phyloP scores from a whole-genome alignment of 2,329 filamentous ascomycete species.

The Botrytis sinoallii region DNA sequence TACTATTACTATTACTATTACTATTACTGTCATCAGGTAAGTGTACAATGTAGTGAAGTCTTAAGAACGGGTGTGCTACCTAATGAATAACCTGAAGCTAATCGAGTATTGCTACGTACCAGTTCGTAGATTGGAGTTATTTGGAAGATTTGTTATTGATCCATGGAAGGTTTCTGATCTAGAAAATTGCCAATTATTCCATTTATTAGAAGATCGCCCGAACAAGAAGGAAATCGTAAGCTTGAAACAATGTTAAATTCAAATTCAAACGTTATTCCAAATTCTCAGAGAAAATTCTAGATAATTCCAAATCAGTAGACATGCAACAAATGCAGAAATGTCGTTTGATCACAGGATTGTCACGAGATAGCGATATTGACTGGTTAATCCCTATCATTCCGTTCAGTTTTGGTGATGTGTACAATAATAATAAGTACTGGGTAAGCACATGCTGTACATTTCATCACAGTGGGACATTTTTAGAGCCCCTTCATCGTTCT shows the following conservation, averaged over 20 bases:
- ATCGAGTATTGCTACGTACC: not conserved
- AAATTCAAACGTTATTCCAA: not conserved
- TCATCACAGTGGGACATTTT: not conserved
- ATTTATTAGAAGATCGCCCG: not conserved
- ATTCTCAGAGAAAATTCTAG: not conserved
- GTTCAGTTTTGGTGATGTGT: not conserved
- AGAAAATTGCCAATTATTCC: not conserved
- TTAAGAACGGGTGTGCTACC: not conserved
- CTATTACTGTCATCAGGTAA: not conserved
- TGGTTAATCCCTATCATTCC: not conserved
- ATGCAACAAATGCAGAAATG: not conserved
- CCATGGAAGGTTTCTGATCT: not conserved
- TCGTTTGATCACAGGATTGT: not conserved
- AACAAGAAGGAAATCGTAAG: not conserved
- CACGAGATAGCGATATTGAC: not conserved
- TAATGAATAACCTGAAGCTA: not conserved
- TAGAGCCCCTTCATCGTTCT: not conserved
- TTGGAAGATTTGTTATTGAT: not conserved
- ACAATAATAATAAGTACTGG: not conserved
- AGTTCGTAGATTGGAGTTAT: not conserved
- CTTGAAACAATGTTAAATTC: not conserved
- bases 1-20: too few species aligned
- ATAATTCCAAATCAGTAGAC: conserved; percentile 8
- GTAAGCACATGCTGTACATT: not conserved
- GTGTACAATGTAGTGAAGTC: not conserved